Evolutionary conservation across 2,329 filamentous ascomycete species (phyloP), one percentile per base, ranked within the genome.

Genomic region (Xenoacremonium recifei): DNA sequence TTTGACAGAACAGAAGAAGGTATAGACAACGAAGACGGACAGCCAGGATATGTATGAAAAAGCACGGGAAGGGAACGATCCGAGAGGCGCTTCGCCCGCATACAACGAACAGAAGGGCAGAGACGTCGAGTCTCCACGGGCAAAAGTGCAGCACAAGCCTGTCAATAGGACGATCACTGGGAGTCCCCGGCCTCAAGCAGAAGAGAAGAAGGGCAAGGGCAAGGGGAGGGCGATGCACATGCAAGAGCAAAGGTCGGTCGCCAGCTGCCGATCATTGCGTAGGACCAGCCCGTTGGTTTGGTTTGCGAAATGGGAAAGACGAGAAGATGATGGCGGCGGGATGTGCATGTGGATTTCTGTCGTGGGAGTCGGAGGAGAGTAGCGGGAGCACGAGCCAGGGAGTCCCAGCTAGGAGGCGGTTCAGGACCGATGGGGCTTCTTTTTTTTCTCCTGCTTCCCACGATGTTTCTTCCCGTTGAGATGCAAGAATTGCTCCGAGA

Each of bases 101-200:
- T 9, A 27, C 23, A 27, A 27, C 23, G 13, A 13, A n/a, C n/a
- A n/a, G n/a, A n/a, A n/a, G n/a, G n/a, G n/a, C n/a, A n/a, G n/a
- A 43, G 42, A 43, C 43, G 39, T 48, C 45, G 35, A 48, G 39
- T 29, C 45, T 25, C 33, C 39, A 41, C 36, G 45, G 35, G 21
- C 21, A 48, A n/a, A n/a, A n/a, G n/a, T n/a, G n/a, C n/a, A n/a
- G 35, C 35, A 34, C n/a, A n/a, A n/a, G n/a, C n/a, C n/a, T n/a
- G n/a, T n/a, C n/a, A n/a, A 47, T 30, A 18, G 31, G 29, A 33
- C 16, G 21, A 29, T 15, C n/a, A 39, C 34, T 32, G 35, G 39
- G 40, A 29, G 37, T n/a, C n/a, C n/a, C n/a, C n/a, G n/a, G n/a
- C n/a, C n/a, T n/a, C n/a, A n/a, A n/a, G n/a, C n/a, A 27, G 23